Conservation (phyloP, 1,284 basidiomycete species). For the Vanrija sp. region DNA sequence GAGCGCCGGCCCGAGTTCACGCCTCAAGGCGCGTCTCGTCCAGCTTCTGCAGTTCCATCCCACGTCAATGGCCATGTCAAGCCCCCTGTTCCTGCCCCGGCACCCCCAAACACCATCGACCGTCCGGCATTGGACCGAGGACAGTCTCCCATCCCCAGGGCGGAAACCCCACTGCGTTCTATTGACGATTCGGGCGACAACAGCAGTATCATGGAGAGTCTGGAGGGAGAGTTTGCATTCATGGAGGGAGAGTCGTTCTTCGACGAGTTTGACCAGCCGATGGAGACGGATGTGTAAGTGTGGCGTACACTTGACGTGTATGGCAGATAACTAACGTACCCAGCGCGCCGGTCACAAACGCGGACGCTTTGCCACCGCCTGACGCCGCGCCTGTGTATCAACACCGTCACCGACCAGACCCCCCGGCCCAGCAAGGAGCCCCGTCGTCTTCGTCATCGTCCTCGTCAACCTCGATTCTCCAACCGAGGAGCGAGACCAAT, state of each 20-base stretch:
- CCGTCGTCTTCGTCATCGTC: not conserved
- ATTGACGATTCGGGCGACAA: conserved; percentile 20
- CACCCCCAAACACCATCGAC: not conserved
- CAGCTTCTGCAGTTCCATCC: conserved; percentile 22
- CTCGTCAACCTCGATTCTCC: not conserved
- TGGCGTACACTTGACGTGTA: not conserved
- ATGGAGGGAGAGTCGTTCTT: conserved; percentile 32
- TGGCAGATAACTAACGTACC: no score
- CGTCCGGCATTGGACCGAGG: not conserved
- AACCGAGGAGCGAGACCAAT: no score
- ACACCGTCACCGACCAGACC: conserved; percentile 41
- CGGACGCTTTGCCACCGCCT: not conserved
- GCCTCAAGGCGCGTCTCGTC: conserved; percentile 16
- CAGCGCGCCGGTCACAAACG: not conserved
- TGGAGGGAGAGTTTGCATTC: conserved; percentile 15
- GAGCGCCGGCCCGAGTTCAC: conserved; percentile 75
- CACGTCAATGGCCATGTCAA: conserved; percentile 15
- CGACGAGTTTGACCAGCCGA: conserved; percentile 19
- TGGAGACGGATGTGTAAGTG: conserved; percentile 16
- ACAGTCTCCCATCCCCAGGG: not conserved
- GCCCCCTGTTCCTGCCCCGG: conserved; percentile 3
- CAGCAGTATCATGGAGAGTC: conserved; percentile 25
- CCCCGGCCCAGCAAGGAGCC: conserved; percentile 5
- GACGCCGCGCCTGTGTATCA: conserved; percentile 24
- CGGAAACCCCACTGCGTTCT: conserved; percentile 13